Base-by-base conservation (phyloP, 2,329 filamentous ascomycete genomes). In the Trichoderma simmonsii region DNA sequence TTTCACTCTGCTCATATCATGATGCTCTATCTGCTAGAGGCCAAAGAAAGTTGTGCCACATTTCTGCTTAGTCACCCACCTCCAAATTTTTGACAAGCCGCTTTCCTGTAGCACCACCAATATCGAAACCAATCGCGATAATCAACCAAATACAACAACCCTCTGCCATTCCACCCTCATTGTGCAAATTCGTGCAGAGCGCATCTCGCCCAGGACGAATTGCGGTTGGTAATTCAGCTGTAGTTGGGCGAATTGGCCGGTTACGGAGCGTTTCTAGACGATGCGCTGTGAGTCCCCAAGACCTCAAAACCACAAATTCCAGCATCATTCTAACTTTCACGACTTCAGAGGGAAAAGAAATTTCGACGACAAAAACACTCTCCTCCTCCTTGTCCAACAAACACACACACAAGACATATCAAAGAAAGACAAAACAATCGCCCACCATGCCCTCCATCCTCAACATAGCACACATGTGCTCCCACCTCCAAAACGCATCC, bases 401-500 rank as follows among this genome's bases (percentile, higher is more conserved):
- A 48, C 18, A 48, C 43, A 48, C 18, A 48, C 43, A 51, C 9
- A 51, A 1, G 43, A 57, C 34, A 26, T 57, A 61, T 1, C 8
- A 65, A 48, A n/a, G n/a, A n/a, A n/a, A n/a, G n/a, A 48, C 3
- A 5, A 1, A 26, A 36, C 15, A 57, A 24, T 14, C 60, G 67
- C 59, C 73, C 76, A 77, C 61, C 74, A 83, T 83, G 81, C 81
- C 81, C 6, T 83, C 81, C 77, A 88, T 97, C 83, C 85, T 88
- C 79, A 89, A 91, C 82, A 88, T 97, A 75, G 87, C 90, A 77
- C 86, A 95, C 85, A 90, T 95, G 83, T 97, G 93, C 87, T 94
- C 94, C 76, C 94, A 97, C 85, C 87, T 98, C 71, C 93, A 96
- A 82, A 98, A 98, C 85, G 93, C 93, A 76, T 92, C 92, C 71